These are phyloP conservation scores for Wolfiporia cocos DNA, from an alignment of 1,284 basidiomycete species.

Conservation along the genomic window DNA sequence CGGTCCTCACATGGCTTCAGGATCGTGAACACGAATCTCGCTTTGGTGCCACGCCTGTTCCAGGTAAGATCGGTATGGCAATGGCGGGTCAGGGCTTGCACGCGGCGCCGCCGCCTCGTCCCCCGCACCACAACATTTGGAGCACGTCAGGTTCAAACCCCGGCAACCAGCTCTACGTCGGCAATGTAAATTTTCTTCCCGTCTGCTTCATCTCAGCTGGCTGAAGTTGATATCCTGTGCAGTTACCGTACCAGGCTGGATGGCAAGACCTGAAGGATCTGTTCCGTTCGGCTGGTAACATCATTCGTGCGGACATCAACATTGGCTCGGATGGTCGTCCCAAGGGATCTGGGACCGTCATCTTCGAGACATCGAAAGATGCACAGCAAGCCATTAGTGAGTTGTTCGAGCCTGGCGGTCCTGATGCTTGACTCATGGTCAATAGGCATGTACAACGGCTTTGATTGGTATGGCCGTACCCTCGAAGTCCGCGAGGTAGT, in stretches of 20 bases:
- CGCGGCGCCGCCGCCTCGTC: constrained; percentile 68
- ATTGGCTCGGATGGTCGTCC: constrained; percentile 88
- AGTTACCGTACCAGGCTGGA: constrained; percentile 92
- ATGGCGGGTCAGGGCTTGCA: constrained; percentile 78
- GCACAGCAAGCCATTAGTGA: constrained; percentile 87
- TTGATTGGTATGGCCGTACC: constrained; percentile 89
- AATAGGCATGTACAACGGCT: constrained; percentile 88
- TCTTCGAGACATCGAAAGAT: constrained; percentile 88
- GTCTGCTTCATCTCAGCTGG: no score
- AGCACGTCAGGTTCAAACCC: constrained; percentile 52
- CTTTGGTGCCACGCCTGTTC: constrained; percentile 89
- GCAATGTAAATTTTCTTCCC: constrained; percentile 58
- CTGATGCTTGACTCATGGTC: constrained; percentile 1
- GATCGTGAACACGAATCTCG: constrained; percentile 95
- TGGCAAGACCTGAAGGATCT: constrained; percentile 99
- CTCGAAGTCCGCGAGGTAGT: constrained; percentile 89
- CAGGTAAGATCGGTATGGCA: constrained; percentile 89
- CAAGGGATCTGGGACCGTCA: constrained; percentile 93
- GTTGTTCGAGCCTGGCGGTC: constrained; percentile 23
- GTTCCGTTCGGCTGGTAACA: constrained; percentile 91
- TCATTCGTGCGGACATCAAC: constrained; percentile 92
- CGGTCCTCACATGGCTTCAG: constrained; percentile 35
- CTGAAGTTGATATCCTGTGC: background rate
- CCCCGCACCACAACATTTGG: constrained; percentile 69
- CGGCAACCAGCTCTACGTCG: constrained; percentile 88